Conservation (phyloP, 1,139 yeast species). For the Casaregolazyma suthepensis region DNA sequence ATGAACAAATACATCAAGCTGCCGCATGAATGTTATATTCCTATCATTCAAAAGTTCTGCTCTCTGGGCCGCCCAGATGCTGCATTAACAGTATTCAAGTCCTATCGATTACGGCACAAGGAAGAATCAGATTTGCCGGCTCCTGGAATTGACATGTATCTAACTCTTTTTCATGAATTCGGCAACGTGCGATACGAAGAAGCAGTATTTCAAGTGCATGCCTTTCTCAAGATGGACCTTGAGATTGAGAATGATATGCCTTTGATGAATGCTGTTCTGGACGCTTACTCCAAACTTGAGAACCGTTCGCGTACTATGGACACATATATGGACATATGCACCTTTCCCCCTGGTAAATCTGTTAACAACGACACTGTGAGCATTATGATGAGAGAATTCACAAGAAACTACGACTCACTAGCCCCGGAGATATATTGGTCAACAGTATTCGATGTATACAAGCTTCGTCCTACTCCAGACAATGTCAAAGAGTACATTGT, state of each 20-base stretch:
- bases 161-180: conserved; percentile 54
- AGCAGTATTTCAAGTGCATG: conserved; percentile 64
- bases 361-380: conserved; percentile 65
- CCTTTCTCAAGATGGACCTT: conserved; percentile 60
- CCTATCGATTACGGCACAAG: conserved; percentile 52
- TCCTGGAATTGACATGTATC: conserved; percentile 58
- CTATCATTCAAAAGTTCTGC: conserved; percentile 57
- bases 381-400: conserved; percentile 63
- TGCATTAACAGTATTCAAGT: conserved; percentile 59
- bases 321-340: conserved; percentile 52
- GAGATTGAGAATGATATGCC: conserved; percentile 52
- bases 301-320: conserved; percentile 57
- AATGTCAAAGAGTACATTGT: conserved; percentile 59
- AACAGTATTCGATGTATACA: conserved; percentile 45
- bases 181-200: conserved; percentile 56
- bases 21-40: conserved; percentile 56
- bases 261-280: conserved; percentile 57
- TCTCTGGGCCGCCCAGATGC: conserved; percentile 54
- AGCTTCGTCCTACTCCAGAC: conserved; percentile 49
- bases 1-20: conserved; percentile 53
- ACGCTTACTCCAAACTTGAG: conserved; percentile 59
- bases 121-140: conserved; percentile 55
- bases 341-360: conserved; percentile 44
- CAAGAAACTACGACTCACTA: conserved; percentile 45
- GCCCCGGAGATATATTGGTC: conserved; percentile 65